These are phyloP conservation scores for Lathyrus tuberosus DNA, from an alignment of 306 rosid species.

Conservation along the genomic window DNA sequence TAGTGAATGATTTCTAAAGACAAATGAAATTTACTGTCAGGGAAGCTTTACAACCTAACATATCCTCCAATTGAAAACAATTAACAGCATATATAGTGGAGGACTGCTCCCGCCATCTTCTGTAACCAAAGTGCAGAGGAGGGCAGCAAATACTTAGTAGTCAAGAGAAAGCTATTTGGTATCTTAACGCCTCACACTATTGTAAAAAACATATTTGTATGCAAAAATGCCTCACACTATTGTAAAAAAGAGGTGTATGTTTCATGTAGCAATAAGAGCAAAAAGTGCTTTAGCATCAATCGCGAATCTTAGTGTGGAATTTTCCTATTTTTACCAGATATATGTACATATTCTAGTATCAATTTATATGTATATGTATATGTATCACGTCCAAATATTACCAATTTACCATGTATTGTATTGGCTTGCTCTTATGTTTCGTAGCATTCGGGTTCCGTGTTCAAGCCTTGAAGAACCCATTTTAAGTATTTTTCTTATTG, in stretches of 20 bases:
- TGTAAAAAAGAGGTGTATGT: constrained; percentile 20
- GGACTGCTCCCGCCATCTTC: constrained; percentile 13
- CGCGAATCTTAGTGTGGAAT: no score
- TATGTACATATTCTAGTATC: no score
- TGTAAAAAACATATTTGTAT: background rate
- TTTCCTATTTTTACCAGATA: no score
- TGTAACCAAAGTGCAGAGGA: background rate
- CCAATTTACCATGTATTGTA: no score
- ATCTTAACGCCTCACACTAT: constrained; percentile 19
- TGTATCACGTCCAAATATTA: no score
- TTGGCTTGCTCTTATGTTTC: no score
- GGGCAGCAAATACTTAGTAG: constrained; percentile 1
- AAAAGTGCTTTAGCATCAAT: background rate
- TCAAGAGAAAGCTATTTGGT: background rate
- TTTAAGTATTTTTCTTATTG: no score
- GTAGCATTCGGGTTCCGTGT: no score
- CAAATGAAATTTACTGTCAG: constrained; percentile 31
- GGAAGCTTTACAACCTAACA: constrained; percentile 16
- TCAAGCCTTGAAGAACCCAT: no score
- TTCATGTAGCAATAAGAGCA: constrained; percentile 17
- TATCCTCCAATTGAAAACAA: background rate
- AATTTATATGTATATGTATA: no score
- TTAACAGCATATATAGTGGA: background rate
- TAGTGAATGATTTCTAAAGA: constrained; percentile 65
- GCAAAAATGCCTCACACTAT: constrained; percentile 7